A percentile compares a stretch with the other conserved stretches of the same genome.
Evolutionary conservation across 2,329 filamentous ascomycete genomes (phyloP).

Genomic region (Xylariaceae sp.): DNA sequence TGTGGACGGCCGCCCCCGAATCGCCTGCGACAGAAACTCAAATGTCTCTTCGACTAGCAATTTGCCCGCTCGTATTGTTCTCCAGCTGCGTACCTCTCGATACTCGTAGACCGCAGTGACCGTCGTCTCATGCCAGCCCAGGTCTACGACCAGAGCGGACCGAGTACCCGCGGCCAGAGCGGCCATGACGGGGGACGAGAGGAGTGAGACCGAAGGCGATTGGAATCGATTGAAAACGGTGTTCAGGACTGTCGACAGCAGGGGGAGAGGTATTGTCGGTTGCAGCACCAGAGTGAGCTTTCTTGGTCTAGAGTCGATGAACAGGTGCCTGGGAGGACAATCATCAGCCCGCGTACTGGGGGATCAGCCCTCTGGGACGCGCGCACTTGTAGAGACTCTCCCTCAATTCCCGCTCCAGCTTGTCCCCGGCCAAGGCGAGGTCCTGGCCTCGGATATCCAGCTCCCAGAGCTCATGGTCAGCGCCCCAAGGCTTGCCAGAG

Average conservation of each 20-base stretch:
- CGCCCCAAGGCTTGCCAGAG: constrained; percentile 49
- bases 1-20: constrained; percentile 19
- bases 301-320: constrained; percentile 69
- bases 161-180: constrained; percentile 74
- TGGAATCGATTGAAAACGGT: constrained; percentile 77
- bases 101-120: constrained; percentile 88
- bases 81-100: constrained; percentile 64
- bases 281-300: constrained; percentile 70
- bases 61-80: constrained; percentile 69
- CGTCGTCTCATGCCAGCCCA: constrained; percentile 87
- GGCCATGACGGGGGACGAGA: constrained; percentile 69
- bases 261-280: constrained; percentile 65
- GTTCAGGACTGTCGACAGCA: constrained; percentile 68
- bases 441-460: constrained; percentile 67
- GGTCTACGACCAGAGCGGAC: constrained; percentile 78
- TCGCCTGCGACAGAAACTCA: constrained; percentile 46
- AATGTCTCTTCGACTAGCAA: constrained; percentile 63
- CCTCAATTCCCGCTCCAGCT: constrained; percentile 73
- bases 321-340: constrained; percentile 52
- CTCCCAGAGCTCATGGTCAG: constrained; percentile 68
- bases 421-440: constrained; percentile 74
- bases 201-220: constrained; percentile 69
- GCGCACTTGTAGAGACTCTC: constrained; percentile 75
- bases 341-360: too few species aligned
- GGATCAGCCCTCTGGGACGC: too few species aligned